Conservation (phyloP, 1,139 yeast species). For the Pichia sp. region DNA sequence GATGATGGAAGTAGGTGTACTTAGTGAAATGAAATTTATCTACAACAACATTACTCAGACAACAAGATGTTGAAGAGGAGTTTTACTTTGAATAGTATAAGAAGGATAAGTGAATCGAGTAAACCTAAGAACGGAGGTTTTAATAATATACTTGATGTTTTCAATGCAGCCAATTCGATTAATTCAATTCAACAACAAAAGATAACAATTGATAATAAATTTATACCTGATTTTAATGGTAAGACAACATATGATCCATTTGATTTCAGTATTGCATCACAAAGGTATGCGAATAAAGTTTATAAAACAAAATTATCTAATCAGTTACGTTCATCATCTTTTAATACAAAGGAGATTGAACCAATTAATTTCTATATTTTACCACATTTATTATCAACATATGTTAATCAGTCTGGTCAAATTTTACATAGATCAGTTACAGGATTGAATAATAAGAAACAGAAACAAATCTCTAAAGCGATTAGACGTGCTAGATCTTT, state of each 20-base stretch:
- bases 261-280: slow-evolving; percentile 57
- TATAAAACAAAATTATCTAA: slow-evolving; percentile 16
- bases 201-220: slow-evolving; percentile 25
- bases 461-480: slow-evolving; percentile 57
- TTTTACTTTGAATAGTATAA: too few relatives aligned
- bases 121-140: too few relatives aligned
- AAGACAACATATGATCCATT: slow-evolving; percentile 59
- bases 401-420: slow-evolving; percentile 56
- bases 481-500: slow-evolving; percentile 61
- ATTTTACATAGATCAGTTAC: slow-evolving; percentile 62
- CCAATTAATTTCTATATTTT: slow-evolving; percentile 60
- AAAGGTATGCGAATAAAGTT: slow-evolving; percentile 33
- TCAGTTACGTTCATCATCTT: slow-evolving; percentile 25
- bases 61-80: too few relatives aligned
- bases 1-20: too few relatives aligned
- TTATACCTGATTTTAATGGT: slow-evolving; percentile 32
- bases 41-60: too few relatives aligned
- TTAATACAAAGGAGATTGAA: slow-evolving; percentile 50
- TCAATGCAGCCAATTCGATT: slow-evolving; percentile 5
- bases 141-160: slow-evolving; percentile 5
- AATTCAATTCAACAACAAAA: slow-evolving; percentile 3
- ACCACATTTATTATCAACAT: slow-evolving; percentile 56
- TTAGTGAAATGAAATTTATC: too few relatives aligned
- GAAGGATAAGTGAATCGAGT: background rate
- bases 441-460: slow-evolving; percentile 54